Conservation (phyloP, 148 eudicot species). For the Amaranthus hypochondriacus region DNA sequence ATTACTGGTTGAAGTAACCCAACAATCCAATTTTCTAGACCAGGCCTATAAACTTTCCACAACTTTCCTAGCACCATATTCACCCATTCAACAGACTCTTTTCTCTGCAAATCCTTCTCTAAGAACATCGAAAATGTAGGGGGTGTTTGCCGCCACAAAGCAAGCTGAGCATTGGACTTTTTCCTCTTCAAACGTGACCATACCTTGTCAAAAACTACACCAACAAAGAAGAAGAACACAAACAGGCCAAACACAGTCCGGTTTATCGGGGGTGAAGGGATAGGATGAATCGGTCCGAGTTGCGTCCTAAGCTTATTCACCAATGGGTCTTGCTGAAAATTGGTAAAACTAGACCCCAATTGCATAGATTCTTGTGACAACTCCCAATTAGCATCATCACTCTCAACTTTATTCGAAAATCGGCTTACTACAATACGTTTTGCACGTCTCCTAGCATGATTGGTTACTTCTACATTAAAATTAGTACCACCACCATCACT, state of each 20-base stretch:
- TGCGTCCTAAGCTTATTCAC: constrained; percentile 91
- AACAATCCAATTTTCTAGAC: constrained; percentile 85
- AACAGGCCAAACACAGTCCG: constrained; percentile 61
- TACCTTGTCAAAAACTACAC: constrained; percentile 78
- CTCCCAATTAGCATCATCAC: constrained; percentile 15
- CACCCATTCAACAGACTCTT: constrained; percentile 99
- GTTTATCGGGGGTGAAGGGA: constrained; percentile 79
- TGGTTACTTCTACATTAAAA: constrained; percentile 36
- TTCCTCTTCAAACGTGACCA: constrained; percentile 71
- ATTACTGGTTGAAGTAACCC: constrained; percentile 95
- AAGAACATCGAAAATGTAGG: constrained; percentile 60
- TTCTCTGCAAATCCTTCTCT: constrained; percentile 91
- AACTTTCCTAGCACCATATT: constrained; percentile 96
- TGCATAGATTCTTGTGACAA: constrained; percentile 36
- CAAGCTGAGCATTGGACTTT: constrained; percentile 33
- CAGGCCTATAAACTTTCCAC: constrained; percentile 88
- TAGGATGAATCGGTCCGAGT: constrained; percentile 82
- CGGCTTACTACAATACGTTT: constrained; percentile 42
- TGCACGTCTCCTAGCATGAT: constrained; percentile 44
- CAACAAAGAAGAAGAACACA: constrained; percentile 85
- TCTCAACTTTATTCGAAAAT: constrained; percentile 42
- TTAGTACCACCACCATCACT: constrained; percentile 35
- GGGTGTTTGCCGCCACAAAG: constrained; percentile 70
- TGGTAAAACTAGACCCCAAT: constrained; percentile 41
- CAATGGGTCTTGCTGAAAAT: constrained; percentile 76